These are phyloP conservation scores for Kalmanozyma brasiliensis DNA, from an alignment of 1,284 basidiomycete species.

Conservation along the genomic window DNA sequence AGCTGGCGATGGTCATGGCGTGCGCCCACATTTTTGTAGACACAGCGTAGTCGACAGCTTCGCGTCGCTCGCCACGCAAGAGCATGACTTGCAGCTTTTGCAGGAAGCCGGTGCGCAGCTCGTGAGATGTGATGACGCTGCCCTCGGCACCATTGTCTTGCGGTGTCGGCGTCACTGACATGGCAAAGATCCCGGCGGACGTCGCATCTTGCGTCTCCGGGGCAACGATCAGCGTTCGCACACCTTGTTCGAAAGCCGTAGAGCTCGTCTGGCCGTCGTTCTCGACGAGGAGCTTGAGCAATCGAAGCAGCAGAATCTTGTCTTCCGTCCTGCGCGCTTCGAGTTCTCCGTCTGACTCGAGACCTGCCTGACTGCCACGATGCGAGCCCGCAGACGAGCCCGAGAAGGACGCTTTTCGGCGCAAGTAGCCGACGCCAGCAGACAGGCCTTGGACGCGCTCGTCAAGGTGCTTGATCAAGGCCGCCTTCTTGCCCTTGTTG, in stretches of 20 bases:
- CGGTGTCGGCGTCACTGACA: constrained; percentile 21
- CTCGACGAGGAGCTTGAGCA: constrained; percentile 61
- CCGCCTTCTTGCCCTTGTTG: constrained; percentile 58
- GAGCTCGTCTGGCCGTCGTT: constrained; percentile 59
- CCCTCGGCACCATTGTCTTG: constrained; percentile 11
- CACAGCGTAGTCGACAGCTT: constrained; percentile 88
- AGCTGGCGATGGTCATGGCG: constrained; percentile 92
- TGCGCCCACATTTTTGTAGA: constrained; percentile 93
- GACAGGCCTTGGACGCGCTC: constrained; percentile 58
- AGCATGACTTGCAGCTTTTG: constrained; percentile 60
- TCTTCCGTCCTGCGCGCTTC: constrained; percentile 60
- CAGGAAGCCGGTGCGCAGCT: constrained; percentile 54
- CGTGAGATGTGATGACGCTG: constrained; percentile 52
- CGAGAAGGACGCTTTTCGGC: constrained; percentile 46
- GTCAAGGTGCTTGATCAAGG: constrained; percentile 55
- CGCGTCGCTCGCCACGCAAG: constrained; percentile 79
- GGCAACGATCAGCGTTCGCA: constrained; percentile 34
- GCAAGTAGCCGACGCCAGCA: constrained; percentile 61
- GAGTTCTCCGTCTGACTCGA: constrained; percentile 29
- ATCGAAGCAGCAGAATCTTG: constrained; percentile 56
- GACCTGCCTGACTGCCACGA: constrained; percentile 3
- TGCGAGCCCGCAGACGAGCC: constrained; percentile 14
- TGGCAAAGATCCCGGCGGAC: constrained; percentile 17
- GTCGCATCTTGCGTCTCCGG: constrained; percentile 16
- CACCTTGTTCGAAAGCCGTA: constrained; percentile 46